A percentile compares a stretch with the other conserved stretches of the same genome.
These are phyloP conservation scores for Raddia distichophylla DNA, from an alignment of 176 grass and related monocot species.

Conservation along the genomic window DNA sequence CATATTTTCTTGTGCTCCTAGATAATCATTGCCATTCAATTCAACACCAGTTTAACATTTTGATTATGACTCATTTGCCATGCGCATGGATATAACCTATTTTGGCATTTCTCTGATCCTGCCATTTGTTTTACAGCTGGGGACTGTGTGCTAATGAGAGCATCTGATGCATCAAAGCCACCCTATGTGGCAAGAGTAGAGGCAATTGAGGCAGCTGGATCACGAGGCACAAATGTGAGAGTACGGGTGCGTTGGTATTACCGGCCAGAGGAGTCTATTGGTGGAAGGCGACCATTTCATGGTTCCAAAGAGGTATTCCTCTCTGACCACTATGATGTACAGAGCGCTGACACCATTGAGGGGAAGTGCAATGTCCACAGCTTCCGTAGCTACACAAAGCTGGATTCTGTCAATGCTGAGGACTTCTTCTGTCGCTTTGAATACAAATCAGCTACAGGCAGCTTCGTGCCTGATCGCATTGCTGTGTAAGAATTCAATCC, in stretches of 20 bases:
- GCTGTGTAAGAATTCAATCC: constrained; percentile 74
- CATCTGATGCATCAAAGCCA: constrained; percentile 62
- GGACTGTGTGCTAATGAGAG: constrained; percentile 83
- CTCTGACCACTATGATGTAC: constrained; percentile 94
- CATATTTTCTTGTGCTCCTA: constrained; percentile 11
- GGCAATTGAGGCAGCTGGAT: constrained; percentile 68
- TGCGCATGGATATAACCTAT: background rate
- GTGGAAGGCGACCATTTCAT: constrained; percentile 79
- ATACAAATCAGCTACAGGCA: constrained; percentile 81
- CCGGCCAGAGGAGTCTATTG: constrained; percentile 91
- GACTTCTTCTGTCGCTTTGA: constrained; percentile 94
- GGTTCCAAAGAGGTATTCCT: constrained; percentile 86
- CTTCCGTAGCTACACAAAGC: constrained; percentile 87
- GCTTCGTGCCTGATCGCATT: constrained; percentile 83
- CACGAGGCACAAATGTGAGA: constrained; percentile 77
- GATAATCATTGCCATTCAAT: background rate
- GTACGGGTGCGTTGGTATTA: constrained; percentile 94
- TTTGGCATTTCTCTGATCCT: constrained; percentile 33
- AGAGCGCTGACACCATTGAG: constrained; percentile 97
- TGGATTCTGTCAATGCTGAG: constrained; percentile 80
- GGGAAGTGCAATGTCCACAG: constrained; percentile 91
- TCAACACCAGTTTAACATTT: constrained; percentile 24
- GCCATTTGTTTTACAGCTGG: constrained; percentile 55
- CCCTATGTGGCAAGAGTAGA: constrained; percentile 82
- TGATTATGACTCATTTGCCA: constrained; percentile 14